A percentile compares a stretch with the other conserved stretches of the same genome.
Evolutionary conservation across 2,329 filamentous ascomycete genomes (phyloP).

Genomic region (Curvularia lunata): DNA sequence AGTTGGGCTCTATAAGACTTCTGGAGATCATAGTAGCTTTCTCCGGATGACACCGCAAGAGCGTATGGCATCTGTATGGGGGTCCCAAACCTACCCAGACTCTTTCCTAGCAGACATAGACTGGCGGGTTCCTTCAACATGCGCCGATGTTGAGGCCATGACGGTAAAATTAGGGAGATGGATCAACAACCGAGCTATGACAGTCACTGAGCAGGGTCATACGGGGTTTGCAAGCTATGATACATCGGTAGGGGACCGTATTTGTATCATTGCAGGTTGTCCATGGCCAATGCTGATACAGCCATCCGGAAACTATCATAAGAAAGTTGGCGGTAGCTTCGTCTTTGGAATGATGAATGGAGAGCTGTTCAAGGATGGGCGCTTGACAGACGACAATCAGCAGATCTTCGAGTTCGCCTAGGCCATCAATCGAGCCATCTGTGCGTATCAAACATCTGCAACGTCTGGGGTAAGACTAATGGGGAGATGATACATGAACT

Average conservation of each 20-base stretch:
- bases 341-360: background rate
- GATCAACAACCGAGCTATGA: background rate
- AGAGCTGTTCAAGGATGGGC: background rate
- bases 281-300: background rate
- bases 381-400: background rate
- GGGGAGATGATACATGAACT: too few relatives aligned
- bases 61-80: background rate
- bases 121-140: background rate
- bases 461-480: background rate
- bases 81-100: background rate
- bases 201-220: background rate
- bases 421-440: background rate
- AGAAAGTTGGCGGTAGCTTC: background rate
- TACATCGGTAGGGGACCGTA: background rate
- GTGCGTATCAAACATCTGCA: background rate
- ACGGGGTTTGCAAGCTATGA: background rate
- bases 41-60: background rate
- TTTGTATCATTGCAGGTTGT: slow-evolving; percentile 1
- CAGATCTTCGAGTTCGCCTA: slow-evolving; percentile 2
- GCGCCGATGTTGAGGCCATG: background rate
- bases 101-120: slow-evolving; percentile 2
- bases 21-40: background rate
- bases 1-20: background rate
- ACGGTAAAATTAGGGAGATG: too few relatives aligned
- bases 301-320: background rate